These are phyloP conservation scores for Mitragyna speciosa DNA, from an alignment of 257 asterid genomes.

Conservation along the genomic window DNA sequence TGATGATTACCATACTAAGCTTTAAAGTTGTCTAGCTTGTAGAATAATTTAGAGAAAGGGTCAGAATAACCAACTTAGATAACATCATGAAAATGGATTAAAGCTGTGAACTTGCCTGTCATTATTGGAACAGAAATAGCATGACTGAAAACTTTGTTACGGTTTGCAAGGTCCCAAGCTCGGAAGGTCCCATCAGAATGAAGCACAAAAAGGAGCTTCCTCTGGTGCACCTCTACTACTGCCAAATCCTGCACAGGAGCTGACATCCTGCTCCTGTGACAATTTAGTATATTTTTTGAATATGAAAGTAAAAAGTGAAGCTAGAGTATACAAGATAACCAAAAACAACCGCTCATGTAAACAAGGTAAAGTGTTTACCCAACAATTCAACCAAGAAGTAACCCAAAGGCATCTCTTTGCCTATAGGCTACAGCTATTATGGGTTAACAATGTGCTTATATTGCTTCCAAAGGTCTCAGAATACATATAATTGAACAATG, in stretches of 20 bases:
- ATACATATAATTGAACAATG: too few relatives aligned
- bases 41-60: not conserved
- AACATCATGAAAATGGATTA: constrained; percentile 15
- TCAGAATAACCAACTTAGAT: not conserved
- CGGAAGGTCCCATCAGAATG: constrained; percentile 87
- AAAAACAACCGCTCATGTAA: not conserved
- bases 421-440: not conserved
- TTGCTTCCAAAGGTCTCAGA: not conserved
- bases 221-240: constrained; percentile 54
- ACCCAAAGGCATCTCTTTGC: not conserved
- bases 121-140: constrained; percentile 41
- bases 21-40: not conserved
- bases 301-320: not conserved
- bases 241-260: constrained; percentile 79
- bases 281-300: constrained; percentile 4
- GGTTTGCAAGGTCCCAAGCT: constrained; percentile 71
- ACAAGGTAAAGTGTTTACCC: not conserved
- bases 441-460: not conserved
- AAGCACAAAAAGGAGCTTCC: constrained; percentile 69
- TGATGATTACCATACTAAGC: not conserved
- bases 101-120: constrained; percentile 49
- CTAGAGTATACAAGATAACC: not conserved
- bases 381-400: not conserved
- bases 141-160: constrained; percentile 59
- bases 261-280: constrained; percentile 54